Conservation (phyloP, 1,139 yeast genomes). For the Hemisphaericaspora xylanilytica region DNA sequence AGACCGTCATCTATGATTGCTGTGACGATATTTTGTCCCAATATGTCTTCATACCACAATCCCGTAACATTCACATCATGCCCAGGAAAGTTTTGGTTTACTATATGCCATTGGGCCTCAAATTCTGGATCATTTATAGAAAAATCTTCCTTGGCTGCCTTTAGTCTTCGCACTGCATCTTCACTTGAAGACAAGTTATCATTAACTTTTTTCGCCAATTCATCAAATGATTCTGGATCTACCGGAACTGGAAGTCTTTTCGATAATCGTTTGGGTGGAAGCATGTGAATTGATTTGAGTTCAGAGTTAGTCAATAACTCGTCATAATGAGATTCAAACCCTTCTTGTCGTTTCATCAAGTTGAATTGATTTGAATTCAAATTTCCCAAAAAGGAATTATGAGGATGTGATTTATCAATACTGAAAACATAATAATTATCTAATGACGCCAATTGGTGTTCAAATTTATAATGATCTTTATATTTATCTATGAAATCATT, state of each 20-base stretch:
- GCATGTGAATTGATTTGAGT: conserved; percentile 47
- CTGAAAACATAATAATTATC: conserved; percentile 66
- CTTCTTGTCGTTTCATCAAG: conserved; percentile 27
- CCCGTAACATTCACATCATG: conserved; percentile 86
- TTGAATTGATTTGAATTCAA: conserved; percentile 29
- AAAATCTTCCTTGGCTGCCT: conserved; percentile 50
- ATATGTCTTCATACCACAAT: conserved; percentile 77
- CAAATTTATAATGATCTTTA: conserved; percentile 42
- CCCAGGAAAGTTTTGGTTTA: conserved; percentile 70
- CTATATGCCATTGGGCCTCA: conserved; percentile 83
- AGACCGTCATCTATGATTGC: conserved; percentile 95
- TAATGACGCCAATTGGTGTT: conserved; percentile 58
- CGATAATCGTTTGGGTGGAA: conserved; percentile 46
- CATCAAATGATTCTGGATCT: conserved; percentile 12
- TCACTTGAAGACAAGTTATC: conserved; percentile 46
- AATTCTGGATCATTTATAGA: conserved; percentile 80
- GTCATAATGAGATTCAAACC: conserved; percentile 28
- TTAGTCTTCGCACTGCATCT: conserved; percentile 11
- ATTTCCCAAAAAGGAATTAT: conserved; percentile 38
- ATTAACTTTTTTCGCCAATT: conserved; percentile 14
- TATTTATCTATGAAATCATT: conserved; percentile 32
- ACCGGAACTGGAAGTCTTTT: conserved; percentile 46
- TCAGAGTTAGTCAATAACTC: conserved; percentile 24
- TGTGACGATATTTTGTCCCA: conserved; percentile 79
- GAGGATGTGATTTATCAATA: conserved; percentile 35